These are phyloP conservation scores for Passiflora organensis DNA, from an alignment of 345 rosid genomes.

Conservation along the genomic window DNA sequence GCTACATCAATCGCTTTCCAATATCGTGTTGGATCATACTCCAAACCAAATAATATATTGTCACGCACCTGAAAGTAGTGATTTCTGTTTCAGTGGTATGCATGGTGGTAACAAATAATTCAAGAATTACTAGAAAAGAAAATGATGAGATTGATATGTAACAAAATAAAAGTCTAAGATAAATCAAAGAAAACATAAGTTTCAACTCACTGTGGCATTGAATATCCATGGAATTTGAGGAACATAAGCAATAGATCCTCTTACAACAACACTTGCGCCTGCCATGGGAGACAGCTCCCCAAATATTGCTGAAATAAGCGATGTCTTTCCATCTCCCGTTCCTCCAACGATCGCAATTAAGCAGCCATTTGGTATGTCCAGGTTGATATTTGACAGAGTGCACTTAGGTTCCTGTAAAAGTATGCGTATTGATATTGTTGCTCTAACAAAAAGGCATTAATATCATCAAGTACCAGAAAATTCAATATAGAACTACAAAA, in stretches of 20 bases:
- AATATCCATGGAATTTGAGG: constrained; percentile 99
- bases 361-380: constrained; percentile 83
- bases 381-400: constrained; percentile 74
- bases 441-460: too few relatives aligned
- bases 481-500: too few relatives aligned
- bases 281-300: constrained; percentile 87
- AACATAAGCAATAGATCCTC: constrained; percentile 93
- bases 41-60: constrained; percentile 85
- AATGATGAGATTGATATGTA: background rate
- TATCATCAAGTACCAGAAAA: too few relatives aligned
- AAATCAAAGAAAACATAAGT: background rate
- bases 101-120: background rate
- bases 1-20: constrained; percentile 79
- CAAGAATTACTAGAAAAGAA: background rate
- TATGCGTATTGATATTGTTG: too few relatives aligned
- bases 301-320: constrained; percentile 92
- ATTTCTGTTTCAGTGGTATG: background rate
- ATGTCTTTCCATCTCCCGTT: constrained; percentile 99
- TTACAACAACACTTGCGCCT: constrained; percentile 49
- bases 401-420: too few relatives aligned
- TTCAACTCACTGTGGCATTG: constrained; percentile 81
- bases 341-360: constrained; percentile 95
- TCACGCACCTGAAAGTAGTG: constrained; percentile 61
- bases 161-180: background rate
- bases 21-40: constrained; percentile 61